Evolutionary conservation across 176 grass and related monocot species (phyloP).

Genomic region (Avena eriantha): DNA sequence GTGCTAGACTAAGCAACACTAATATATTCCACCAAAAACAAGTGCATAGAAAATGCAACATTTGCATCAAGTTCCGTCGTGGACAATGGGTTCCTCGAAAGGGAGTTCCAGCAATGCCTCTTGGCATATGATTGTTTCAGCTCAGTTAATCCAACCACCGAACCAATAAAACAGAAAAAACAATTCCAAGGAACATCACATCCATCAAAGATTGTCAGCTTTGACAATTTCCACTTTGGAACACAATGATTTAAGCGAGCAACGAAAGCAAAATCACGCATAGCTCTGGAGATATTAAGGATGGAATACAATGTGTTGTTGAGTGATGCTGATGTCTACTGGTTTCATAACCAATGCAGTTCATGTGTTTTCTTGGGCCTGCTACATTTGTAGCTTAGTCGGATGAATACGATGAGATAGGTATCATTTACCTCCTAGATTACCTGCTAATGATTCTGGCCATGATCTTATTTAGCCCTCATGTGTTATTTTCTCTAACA

Average conservation of each 20-base stretch:
- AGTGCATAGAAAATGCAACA: no score
- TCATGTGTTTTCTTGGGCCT: conserved; percentile 68
- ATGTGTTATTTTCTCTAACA: background rate
- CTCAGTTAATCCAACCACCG: no score
- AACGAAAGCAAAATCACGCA: conserved; percentile 88
- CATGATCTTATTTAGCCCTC: background rate
- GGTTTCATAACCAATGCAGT: conserved; percentile 73
- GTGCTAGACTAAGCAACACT: no score
- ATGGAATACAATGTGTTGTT: conserved; percentile 79
- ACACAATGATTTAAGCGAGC: conserved; percentile 84
- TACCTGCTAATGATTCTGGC: background rate
- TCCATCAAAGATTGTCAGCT: conserved; percentile 67
- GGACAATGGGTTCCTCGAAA: no score
- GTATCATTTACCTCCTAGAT: conserved; percentile 35
- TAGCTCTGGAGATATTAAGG: conserved; percentile 80
- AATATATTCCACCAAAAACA: no score
- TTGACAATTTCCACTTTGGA: conserved; percentile 85
- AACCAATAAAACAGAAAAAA: no score
- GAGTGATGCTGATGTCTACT: conserved; percentile 90
- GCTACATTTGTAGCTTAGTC: conserved; percentile 73
- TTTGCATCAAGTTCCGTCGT: no score
- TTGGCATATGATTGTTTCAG: no score
- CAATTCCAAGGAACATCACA: no score
- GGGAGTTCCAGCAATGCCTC: no score
- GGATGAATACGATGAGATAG: conserved; percentile 81